phyloP scores from a whole-genome alignment of 495 filamentous ascomycete species.

The Amniculicola lignicola region DNA sequence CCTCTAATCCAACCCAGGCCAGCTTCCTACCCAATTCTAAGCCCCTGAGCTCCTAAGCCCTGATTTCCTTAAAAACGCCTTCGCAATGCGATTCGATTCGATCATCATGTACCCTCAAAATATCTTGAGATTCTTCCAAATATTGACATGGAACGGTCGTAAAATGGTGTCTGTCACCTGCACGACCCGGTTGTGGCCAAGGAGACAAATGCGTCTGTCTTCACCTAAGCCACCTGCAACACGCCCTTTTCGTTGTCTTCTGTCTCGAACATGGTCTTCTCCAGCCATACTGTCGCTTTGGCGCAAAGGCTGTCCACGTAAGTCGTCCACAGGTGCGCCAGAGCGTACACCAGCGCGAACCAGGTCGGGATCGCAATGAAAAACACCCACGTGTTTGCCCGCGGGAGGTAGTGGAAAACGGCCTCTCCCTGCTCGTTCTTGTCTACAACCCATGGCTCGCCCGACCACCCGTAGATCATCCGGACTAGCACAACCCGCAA shows the following conservation, averaged over 20 bases:
- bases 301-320: conserved; percentile 67
- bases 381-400: conserved; percentile 30
- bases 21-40: too few species aligned
- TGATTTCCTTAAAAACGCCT: not conserved
- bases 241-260: conserved; percentile 40
- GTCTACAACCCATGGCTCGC: conserved; percentile 47
- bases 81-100: not conserved
- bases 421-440: conserved; percentile 48
- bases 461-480: conserved; percentile 61
- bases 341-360: conserved; percentile 56
- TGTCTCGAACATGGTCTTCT: conserved; percentile 54
- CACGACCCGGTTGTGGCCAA: not conserved
- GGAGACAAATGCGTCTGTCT: not conserved
- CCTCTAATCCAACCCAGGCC: too few species aligned
- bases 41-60: too few species aligned
- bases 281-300: conserved; percentile 55
- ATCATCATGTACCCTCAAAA: not conserved
- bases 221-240: conserved; percentile 1
- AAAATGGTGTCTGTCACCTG: not conserved
- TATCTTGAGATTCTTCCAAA: not conserved
- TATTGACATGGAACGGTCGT: not conserved
- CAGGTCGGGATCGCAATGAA: conserved; percentile 54
- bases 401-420: conserved; percentile 18
- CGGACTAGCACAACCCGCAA: conserved; percentile 61
- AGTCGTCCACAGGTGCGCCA: conserved; percentile 61